These are phyloP conservation scores for Tanacetum coccineum DNA, from an alignment of 129 eudicot genomes.

Conservation along the genomic window DNA sequence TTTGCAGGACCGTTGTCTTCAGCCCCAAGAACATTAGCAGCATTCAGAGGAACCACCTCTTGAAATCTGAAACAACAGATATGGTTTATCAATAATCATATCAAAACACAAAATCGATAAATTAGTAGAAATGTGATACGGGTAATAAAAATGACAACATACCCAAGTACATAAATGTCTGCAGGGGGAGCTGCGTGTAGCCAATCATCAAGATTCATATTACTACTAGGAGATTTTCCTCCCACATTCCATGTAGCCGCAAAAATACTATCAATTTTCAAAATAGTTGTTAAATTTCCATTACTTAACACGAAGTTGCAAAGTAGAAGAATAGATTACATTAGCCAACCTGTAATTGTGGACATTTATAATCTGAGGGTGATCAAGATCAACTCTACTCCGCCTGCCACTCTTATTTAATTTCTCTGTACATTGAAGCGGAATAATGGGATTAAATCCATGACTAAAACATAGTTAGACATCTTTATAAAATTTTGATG, in stretches of 20 bases:
- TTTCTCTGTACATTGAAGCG: slow-evolving; percentile 44
- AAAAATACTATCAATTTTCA: slow-evolving; percentile 51
- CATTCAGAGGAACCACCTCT: slow-evolving; percentile 89
- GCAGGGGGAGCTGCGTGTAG: slow-evolving; percentile 90
- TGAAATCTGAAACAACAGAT: slow-evolving; percentile 52
- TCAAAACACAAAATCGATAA: too few species aligned
- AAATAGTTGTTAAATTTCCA: neutral
- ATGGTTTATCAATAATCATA: neutral
- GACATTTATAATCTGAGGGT: slow-evolving; percentile 81
- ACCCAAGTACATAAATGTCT: slow-evolving; percentile 96
- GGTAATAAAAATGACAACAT: slow-evolving; percentile 8
- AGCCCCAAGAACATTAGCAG: slow-evolving; percentile 79
- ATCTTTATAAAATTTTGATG: neutral
- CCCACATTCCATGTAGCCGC: slow-evolving; percentile 97
- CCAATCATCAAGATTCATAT: slow-evolving; percentile 90
- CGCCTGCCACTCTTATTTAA: slow-evolving; percentile 50
- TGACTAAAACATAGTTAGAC: neutral
- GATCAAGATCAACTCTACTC: slow-evolving; percentile 69
- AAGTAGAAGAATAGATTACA: slow-evolving; percentile 5
- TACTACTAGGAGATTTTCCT: slow-evolving; percentile 71
- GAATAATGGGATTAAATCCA: neutral
- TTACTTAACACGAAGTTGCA: neutral
- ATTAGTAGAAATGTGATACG: too few species aligned
- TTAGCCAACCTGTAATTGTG: slow-evolving; percentile 70
- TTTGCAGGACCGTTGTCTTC: slow-evolving; percentile 96